Percentiles rank a stretch among this genome's conserved stretches.
phyloP scores from a whole-genome alignment of 2,329 filamentous ascomycete genomes.

The Scedosporium aurantiacum region DNA sequence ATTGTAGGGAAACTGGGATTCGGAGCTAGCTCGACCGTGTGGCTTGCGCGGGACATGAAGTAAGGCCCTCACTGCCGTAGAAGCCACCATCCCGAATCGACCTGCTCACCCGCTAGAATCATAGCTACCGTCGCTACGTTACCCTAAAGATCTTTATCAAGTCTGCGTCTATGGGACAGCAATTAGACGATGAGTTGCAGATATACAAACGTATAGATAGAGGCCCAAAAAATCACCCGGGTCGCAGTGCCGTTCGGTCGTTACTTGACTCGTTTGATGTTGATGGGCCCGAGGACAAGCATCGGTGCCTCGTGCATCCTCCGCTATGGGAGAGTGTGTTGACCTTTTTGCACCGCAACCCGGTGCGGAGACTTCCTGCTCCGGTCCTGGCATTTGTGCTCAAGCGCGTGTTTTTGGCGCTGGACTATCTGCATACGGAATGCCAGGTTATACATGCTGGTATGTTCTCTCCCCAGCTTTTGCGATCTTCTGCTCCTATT shows the following conservation, averaged over 20 bases:
- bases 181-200: slow-evolving; percentile 23
- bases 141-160: slow-evolving; percentile 22
- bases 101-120: neutral
- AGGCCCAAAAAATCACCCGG: slow-evolving; percentile 18
- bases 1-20: neutral
- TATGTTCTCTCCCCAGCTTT: slow-evolving; percentile 13
- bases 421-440: slow-evolving; percentile 35
- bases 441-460: slow-evolving; percentile 34
- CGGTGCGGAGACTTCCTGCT: slow-evolving; percentile 21
- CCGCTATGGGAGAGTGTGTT: slow-evolving; percentile 31
- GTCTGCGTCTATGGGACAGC: slow-evolving; percentile 13
- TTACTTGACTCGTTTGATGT: slow-evolving; percentile 27
- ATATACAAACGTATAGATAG: slow-evolving; percentile 29
- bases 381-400: slow-evolving; percentile 24
- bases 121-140: slow-evolving; percentile 18
- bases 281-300: slow-evolving; percentile 21
- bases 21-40: neutral
- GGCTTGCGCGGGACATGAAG: neutral
- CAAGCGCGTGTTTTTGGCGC: slow-evolving; percentile 26
- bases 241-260: slow-evolving; percentile 18
- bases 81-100: neutral
- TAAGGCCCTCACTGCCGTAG: neutral
- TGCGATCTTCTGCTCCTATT: neutral
- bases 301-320: slow-evolving; percentile 26
- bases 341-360: slow-evolving; percentile 28